Evolutionary conservation across 2,329 filamentous ascomycete genomes (phyloP), one percentile per base, ranked within the genome.

Genomic region (Xylariales sp.): DNA sequence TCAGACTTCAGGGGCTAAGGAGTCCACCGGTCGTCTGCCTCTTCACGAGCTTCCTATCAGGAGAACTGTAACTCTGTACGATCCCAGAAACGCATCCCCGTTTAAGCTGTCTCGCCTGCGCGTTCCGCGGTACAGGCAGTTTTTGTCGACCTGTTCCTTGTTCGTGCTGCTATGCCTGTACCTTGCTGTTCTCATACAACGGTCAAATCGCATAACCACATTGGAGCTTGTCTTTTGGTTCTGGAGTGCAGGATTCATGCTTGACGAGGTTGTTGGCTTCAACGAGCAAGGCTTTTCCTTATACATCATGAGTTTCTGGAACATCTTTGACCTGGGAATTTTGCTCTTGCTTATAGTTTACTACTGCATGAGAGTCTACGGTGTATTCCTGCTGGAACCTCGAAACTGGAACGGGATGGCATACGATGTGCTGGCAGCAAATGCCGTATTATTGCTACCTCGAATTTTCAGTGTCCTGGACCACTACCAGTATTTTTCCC

Each of bases 271-370:
- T 16, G 89, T 96, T 14, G 90, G 90, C 10, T 96, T 96, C 70
- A 95, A 90, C 49, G 91, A 97, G 60, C 89, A 96, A 62, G 91
- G 91, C 3, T 96, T 96, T 59, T 90, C 89, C 25, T 76, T 97
- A 20, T 97, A 96, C 63, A 88, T 96, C 54, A 91, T 96, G 81
- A 95, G 88, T 59, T 93, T 96, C 60, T 96, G 91, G 91, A 96
- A 96, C 60, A 80, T 90, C 25, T 95, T 96, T 60, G 91, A 96
- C 56, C 69, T 96, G 25, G 90, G 90, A 7, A 96, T 96, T 37
- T 66, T 96, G 37, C 66, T 95, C 17, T 69, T 96, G 43, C 79
- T 96, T 50, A 81, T 94, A 52, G 76, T 87, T 39, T 96, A 96
- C 67, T 95, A 95, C 59, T 86, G 85, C 52, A 81, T 96, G 67